A percentile compares a stretch with the other conserved stretches of the same genome.
Conservation (phyloP, 2,329 filamentous ascomycete genomes). For the Botrytis deweyae region DNA sequence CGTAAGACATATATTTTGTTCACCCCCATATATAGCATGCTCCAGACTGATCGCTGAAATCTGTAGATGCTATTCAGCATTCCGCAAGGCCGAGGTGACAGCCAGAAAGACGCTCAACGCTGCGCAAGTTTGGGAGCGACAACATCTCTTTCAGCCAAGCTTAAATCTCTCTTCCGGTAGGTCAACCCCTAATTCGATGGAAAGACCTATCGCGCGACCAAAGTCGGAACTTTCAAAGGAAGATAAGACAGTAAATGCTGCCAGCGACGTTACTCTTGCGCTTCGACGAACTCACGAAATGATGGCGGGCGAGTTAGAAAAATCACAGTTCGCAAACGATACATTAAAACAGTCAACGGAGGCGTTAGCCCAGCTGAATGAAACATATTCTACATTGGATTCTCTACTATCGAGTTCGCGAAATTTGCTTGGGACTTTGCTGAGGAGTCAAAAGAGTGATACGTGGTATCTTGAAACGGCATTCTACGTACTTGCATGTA, state of each 20-base stretch:
- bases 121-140: slow-evolving; percentile 73
- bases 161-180: slow-evolving; percentile 24
- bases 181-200: slow-evolving; percentile 42
- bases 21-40: not conserved
- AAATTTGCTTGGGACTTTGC: slow-evolving; percentile 72
- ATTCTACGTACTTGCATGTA: slow-evolving; percentile 76
- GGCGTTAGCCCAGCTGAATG: slow-evolving; percentile 75
- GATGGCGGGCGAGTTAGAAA: slow-evolving; percentile 79
- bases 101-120: slow-evolving; percentile 73
- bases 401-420: slow-evolving; percentile 72
- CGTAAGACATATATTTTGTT: slow-evolving; percentile 48
- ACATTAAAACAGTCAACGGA: slow-evolving; percentile 81
- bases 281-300: slow-evolving; percentile 83
- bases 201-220: slow-evolving; percentile 32
- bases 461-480: slow-evolving; percentile 96
- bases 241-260: slow-evolving; percentile 71
- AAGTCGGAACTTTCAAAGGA: slow-evolving; percentile 50
- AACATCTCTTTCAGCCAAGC: slow-evolving; percentile 65
- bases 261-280: slow-evolving; percentile 79
- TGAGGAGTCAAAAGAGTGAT: slow-evolving; percentile 90
- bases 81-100: slow-evolving; percentile 77
- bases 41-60: not conserved
- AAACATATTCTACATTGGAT: slow-evolving; percentile 79
- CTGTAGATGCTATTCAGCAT: slow-evolving; percentile 49
- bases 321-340: slow-evolving; percentile 86